phyloP scores from a whole-genome alignment of 768 basidiomycete species.

The Hericium alpestre region DNA sequence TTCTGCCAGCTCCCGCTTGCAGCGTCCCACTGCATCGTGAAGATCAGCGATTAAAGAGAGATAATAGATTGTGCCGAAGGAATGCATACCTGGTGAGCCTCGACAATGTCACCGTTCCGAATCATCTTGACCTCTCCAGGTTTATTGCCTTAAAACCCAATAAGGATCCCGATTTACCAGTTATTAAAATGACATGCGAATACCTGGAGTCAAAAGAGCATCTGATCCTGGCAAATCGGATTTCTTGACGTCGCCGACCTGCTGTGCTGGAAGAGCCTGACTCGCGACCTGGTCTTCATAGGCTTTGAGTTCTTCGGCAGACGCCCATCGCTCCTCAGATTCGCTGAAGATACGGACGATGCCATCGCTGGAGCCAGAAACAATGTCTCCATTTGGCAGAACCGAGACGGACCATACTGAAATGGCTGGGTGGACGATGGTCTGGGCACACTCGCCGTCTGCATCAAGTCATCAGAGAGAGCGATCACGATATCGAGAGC shows the following conservation, averaged over 20 bases:
- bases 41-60: not conserved
- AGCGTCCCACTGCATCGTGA: constrained; percentile 62
- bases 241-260: constrained; percentile 86
- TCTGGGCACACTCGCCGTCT: constrained; percentile 87
- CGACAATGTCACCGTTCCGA: constrained; percentile 65
- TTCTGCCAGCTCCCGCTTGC: constrained; percentile 70
- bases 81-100: constrained; percentile 76
- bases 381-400: constrained; percentile 86
- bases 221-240: constrained; percentile 83
- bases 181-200: constrained; percentile 7
- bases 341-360: constrained; percentile 79
- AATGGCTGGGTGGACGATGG: constrained; percentile 85
- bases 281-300: constrained; percentile 70
- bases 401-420: constrained; percentile 93
- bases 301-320: constrained; percentile 47
- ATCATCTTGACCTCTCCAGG: constrained; percentile 92
- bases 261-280: constrained; percentile 73
- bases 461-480: not conserved
- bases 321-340: constrained; percentile 63
- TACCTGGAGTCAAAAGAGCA: constrained; percentile 63
- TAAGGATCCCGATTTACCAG: too few species aligned
- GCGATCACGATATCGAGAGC: not conserved
- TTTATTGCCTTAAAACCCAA: constrained; percentile 56
- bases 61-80: not conserved
- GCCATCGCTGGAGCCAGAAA: constrained; percentile 85